phyloP scores from a whole-genome alignment of 208 protist species.

The Eutreptiella sp. region DNA sequence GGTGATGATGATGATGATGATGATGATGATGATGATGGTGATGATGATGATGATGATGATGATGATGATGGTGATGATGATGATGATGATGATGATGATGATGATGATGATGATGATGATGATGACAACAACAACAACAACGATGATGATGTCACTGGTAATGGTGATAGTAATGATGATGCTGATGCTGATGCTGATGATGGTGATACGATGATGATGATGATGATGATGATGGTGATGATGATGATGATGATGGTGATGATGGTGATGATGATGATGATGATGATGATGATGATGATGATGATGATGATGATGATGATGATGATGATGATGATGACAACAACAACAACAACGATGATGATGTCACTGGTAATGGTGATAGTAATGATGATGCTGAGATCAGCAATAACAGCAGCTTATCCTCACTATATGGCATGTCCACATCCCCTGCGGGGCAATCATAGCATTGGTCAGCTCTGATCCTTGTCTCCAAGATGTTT shows the following conservation, averaged over 20 bases:
- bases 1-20: too few species aligned
- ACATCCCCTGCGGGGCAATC: too few species aligned
- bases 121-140: conserved; percentile 4
- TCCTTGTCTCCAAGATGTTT: too few species aligned
- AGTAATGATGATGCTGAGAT: too few species aligned
- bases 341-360: conserved; percentile 1
- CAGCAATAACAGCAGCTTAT: neutral
- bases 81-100: neutral
- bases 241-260: too few species aligned
- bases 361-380: neutral
- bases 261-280: neutral
- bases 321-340: conserved; percentile 1
- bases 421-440: too few species aligned
- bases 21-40: neutral
- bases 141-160: neutral
- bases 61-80: conserved; percentile 1
- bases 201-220: too few species aligned
- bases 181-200: too few species aligned
- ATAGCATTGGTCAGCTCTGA: too few species aligned
- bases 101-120: conserved; percentile 1
- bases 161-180: too few species aligned
- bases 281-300: conserved; percentile 2
- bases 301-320: conserved; percentile 8
- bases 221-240: too few species aligned
- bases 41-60: neutral